Percentiles rank a stretch among this genome's conserved stretches.
These are phyloP conservation scores for Basipetospora chlamydospora DNA, from an alignment of 2,329 filamentous ascomycete genomes.

Conservation along the genomic window DNA sequence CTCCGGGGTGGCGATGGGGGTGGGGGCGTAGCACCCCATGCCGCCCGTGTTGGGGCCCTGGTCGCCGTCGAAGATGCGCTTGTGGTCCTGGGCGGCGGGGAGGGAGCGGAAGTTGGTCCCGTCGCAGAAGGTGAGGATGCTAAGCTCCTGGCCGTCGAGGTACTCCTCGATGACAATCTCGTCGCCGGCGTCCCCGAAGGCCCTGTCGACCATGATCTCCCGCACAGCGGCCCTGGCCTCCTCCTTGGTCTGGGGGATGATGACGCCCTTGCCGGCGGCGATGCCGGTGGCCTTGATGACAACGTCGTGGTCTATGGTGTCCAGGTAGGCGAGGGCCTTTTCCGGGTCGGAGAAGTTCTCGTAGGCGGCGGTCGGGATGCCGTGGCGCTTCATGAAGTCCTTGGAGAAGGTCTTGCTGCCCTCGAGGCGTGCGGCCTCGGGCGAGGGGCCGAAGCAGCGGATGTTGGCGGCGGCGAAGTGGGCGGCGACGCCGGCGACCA, in stretches of 20 bases:
- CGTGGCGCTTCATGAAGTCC: constrained; percentile 88
- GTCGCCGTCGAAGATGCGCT: constrained; percentile 84
- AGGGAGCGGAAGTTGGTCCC: constrained; percentile 71
- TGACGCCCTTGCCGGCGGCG: constrained; percentile 89
- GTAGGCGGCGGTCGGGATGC: constrained; percentile 83
- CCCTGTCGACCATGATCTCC: constrained; percentile 78
- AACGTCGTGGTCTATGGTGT: constrained; percentile 53
- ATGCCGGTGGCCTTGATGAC: constrained; percentile 92
- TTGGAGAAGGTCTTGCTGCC: constrained; percentile 96
- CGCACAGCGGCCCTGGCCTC: constrained; percentile 72
- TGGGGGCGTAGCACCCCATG: constrained; percentile 96
- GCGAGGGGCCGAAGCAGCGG: constrained; percentile 71
- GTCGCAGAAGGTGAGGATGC: constrained; percentile 82
- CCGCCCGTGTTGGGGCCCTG: constrained; percentile 87
- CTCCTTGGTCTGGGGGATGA: constrained; percentile 67
- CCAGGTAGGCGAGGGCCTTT: constrained; percentile 58
- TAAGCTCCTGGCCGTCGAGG: constrained; percentile 80
- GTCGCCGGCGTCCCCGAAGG: constrained; percentile 74
- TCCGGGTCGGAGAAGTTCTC: constrained; percentile 74
- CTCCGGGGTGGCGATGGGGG: constrained; percentile 59
- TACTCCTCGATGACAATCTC: constrained; percentile 96
- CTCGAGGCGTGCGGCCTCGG: constrained; percentile 77
- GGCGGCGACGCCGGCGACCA: constrained; percentile 79
- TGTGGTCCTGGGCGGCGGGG: constrained; percentile 91
- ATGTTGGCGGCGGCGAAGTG: constrained; percentile 65